A percentile compares a stretch with the other conserved stretches of the same genome.
Evolutionary conservation across 163 green algal species (phyloP).

Genomic region (Scenedesmus sp.): DNA sequence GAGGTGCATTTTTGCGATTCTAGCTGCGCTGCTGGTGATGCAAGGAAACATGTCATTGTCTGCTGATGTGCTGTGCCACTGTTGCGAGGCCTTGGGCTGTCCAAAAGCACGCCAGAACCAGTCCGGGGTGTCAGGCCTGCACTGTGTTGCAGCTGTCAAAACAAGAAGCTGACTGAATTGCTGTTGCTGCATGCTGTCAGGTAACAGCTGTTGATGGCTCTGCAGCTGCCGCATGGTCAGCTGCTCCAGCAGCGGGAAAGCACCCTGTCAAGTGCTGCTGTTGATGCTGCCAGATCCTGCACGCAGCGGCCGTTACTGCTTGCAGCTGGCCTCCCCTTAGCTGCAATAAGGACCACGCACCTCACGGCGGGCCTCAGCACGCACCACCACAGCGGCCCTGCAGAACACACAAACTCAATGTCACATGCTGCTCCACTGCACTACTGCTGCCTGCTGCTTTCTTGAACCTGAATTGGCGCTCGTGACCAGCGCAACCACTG

Average conservation of each 20-base stretch:
- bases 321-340: neutral
- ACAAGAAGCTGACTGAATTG: neutral
- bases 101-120: too few relatives aligned
- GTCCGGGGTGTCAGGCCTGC: too few relatives aligned
- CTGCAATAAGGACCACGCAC: constrained; percentile 42
- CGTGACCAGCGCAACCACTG: neutral
- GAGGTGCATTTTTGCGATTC: too few relatives aligned
- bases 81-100: too few relatives aligned
- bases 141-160: too few relatives aligned
- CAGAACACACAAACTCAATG: neutral
- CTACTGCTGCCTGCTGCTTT: neutral
- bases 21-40: too few relatives aligned
- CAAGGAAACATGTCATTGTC: too few relatives aligned
- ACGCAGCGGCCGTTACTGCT: neutral
- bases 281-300: constrained; percentile 15
- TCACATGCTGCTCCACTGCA: constrained; percentile 5
- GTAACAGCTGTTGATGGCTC: neutral
- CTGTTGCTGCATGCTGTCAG: neutral
- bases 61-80: too few relatives aligned
- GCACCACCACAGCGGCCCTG: constrained; percentile 77
- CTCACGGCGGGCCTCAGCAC: constrained; percentile 73
- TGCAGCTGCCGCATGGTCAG: neutral
- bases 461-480: constrained; percentile 1
- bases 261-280: neutral
- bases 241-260: neutral